Conservation (phyloP, 768 basidiomycete genomes). For the Chiua virens region DNA sequence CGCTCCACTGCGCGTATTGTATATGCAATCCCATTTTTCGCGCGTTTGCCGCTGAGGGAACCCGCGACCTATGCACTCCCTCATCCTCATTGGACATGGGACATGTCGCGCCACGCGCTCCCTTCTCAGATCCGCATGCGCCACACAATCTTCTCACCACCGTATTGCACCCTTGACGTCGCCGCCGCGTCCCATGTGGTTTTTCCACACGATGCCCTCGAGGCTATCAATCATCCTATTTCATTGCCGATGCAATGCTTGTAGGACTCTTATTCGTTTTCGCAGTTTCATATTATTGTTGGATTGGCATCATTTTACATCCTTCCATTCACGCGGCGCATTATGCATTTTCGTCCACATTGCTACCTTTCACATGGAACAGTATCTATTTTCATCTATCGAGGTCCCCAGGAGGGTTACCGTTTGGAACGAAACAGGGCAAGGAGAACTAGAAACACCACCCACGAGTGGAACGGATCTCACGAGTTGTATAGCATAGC, state of each 20-base stretch:
- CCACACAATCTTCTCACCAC: slow-evolving; percentile 17
- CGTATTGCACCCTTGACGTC: slow-evolving; percentile 4
- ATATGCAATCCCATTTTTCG: slow-evolving; percentile 26
- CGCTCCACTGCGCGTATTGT: slow-evolving; percentile 16
- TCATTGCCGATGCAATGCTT: slow-evolving; percentile 1
- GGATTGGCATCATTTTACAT: slow-evolving; percentile 22
- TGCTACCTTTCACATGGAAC: slow-evolving; percentile 21
- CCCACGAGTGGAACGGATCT: slow-evolving; percentile 18
- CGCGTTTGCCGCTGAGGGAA: slow-evolving; percentile 24
- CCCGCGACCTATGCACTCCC: slow-evolving; percentile 20
- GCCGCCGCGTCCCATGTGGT: slow-evolving; percentile 15
- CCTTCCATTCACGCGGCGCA: slow-evolving; percentile 21
- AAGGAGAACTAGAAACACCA: slow-evolving; percentile 14
- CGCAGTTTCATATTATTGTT: slow-evolving; percentile 29
- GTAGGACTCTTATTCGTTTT: slow-evolving; percentile 13
- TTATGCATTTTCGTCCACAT: slow-evolving; percentile 32
- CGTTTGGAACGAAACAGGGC: slow-evolving; percentile 9
- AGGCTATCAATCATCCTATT: slow-evolving; percentile 2
- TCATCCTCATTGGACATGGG: slow-evolving; percentile 20
- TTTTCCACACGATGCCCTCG: slow-evolving; percentile 1
- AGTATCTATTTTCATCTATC: slow-evolving; percentile 33
- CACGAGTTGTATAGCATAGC: slow-evolving; percentile 24
- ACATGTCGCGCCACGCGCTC: slow-evolving; percentile 25
- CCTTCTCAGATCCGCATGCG: slow-evolving; percentile 23
- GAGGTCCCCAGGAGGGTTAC: slow-evolving; percentile 27